Evolutionary conservation across 192 early-diverging fungal species (phyloP), one percentile per base, ranked within the genome.

Genomic region (Umbelopsis isabellina): DNA sequence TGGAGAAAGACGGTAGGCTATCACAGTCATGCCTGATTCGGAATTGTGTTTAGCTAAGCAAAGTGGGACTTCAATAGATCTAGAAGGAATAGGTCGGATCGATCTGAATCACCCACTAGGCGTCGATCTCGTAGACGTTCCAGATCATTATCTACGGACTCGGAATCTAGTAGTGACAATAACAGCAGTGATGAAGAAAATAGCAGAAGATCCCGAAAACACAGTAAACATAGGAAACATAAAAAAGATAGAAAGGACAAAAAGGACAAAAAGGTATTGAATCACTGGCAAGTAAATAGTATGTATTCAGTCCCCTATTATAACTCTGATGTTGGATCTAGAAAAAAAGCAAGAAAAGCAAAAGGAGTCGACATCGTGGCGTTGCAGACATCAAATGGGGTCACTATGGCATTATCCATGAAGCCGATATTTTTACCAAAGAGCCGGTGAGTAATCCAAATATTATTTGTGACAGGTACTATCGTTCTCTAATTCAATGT

Each of bases 391-490:
- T 76, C 30, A 65, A 74, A 4, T 87, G 80, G 66, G 86, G 86
- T 27, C 80, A 80, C n/a, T 64, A 82, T 72, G 86, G 86, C 3
- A 75, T 86, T 68, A 75, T 87, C 37, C 79, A 80, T 55, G 79
- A 84, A 46, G 67, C 84, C 50, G 86, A 87, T 68, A 81, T 80
- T 8, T 80, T 80, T 46, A 70, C 71, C 51, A 77, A 79, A 47
- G 78, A 80, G 47, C 49, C 69, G 15, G 79, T 73, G 71, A 64
- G 69, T 58, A 48, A 51, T 13, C 16, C 23, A 61, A 6, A 15
- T 67, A 50, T 47, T 15, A 46, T 23, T 45, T 46, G 18, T 21
- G n/a, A 25, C 2, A 3, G 16, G 46, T 15, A 20, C 46, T 41
- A 7, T n/a, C 0, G 6, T 47, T 13, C 46, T 13, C 30, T 46